Base-by-base conservation (phyloP, 2,329 filamentous ascomycete species). In the Colletotrichum australisinense region DNA sequence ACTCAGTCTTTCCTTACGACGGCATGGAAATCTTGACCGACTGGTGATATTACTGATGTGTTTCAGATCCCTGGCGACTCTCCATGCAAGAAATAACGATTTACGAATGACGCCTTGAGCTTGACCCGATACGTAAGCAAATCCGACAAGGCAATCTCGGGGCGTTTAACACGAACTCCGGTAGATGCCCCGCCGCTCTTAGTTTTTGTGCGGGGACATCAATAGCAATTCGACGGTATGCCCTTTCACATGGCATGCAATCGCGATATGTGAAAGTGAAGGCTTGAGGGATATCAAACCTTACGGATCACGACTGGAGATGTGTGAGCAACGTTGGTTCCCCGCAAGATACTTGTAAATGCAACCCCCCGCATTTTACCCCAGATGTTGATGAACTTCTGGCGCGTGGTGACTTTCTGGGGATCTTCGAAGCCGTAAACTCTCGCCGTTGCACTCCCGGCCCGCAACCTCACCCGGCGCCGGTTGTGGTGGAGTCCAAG, bases 321-420 rank as follows among this genome's bases (percentile, higher is more conserved):
- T 49, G 42, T 19, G 7, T 49, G 42, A 9, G 42, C 7, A 6
- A 49, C 8, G 19, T n/a, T 49, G 42, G 42, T 49, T 49, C 19
- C 42, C 42, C 19, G 8, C 19, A 49, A n/a, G 42, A 4, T 49
- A 11, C 42, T 11, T 49, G 19, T 9, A 7, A 49, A 49, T 26
- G 52, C 22, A 22, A 55, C 22, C 66, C 68, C 49, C 62, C 62
- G 42, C 62, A 70, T 42, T 38, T 28, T 65, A 28, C 67, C 60
- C 53, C 46, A 32, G 38, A 22, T 35, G 42, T 49, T n/a, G 19
- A 3, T n/a, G 42, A 49, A 9, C 8, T 49, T 49, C 46, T 67
- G 46, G 16, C 16, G 38, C 38, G 38, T 19, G 6, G 67, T 57
- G n/a, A 49, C 32, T 57, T 38, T 56, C 38, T 12, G 24, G 56